These are phyloP conservation scores for Hemisphaericaspora lyxosophila DNA, from an alignment of 1,139 yeast genomes.

Conservation along the genomic window DNA sequence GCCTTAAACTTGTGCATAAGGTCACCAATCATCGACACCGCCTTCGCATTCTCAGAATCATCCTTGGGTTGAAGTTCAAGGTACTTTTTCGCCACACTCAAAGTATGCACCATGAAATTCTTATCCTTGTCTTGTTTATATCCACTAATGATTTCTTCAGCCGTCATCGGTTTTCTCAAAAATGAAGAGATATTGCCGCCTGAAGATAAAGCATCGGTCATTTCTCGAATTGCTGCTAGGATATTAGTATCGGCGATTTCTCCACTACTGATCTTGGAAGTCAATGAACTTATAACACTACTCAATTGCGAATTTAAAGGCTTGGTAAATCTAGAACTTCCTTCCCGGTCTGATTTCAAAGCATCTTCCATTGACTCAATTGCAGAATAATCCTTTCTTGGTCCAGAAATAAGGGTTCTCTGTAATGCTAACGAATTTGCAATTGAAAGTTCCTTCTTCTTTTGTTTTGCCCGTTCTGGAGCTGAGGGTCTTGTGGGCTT, in stretches of 20 bases:
- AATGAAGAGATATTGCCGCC: constrained; percentile 18
- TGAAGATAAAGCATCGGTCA: constrained; percentile 40
- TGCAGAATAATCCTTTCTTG: constrained; percentile 28
- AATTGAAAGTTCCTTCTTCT: constrained; percentile 39
- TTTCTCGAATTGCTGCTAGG: constrained; percentile 39
- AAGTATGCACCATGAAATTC: constrained; percentile 31
- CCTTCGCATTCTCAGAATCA: constrained; percentile 2
- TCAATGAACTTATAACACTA: constrained; percentile 27
- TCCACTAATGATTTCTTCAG: constrained; percentile 23
- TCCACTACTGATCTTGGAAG: constrained; percentile 21
- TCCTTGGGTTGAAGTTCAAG: constrained; percentile 18
- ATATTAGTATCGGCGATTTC: constrained; percentile 31
- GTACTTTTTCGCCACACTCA: constrained; percentile 40
- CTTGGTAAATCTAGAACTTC: constrained; percentile 1
- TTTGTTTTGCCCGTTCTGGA: constrained; percentile 1
- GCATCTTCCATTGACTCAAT: constrained; percentile 26
- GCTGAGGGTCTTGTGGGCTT: background rate
- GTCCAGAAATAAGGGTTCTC: constrained; percentile 38
- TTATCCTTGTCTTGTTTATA: constrained; percentile 28
- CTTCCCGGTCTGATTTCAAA: constrained; percentile 18
- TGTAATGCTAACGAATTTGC: constrained; percentile 66
- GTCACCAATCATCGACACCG: constrained; percentile 7
- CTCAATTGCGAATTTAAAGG: constrained; percentile 30
- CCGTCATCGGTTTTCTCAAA: constrained; percentile 16
- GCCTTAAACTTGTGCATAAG: constrained; percentile 29